Base-by-base conservation (phyloP, 495 filamentous ascomycete species). In the Halenospora varia region DNA sequence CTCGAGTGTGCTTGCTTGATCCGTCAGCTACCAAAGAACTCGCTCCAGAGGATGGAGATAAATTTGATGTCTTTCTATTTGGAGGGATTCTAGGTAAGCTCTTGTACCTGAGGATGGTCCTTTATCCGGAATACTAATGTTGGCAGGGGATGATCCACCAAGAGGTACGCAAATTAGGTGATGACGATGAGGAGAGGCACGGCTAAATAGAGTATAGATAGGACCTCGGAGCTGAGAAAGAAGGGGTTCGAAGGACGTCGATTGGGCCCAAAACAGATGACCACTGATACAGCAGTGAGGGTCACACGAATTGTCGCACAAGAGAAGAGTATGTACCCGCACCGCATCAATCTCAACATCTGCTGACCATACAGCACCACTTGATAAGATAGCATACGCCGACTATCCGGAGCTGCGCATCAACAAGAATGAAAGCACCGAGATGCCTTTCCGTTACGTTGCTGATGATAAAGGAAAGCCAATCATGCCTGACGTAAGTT, bases 381-480 rank as follows among this genome's bases (percentile, higher is more conserved):
- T 97, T 13, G 79, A 86, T 44, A 72, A 90, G 55, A 88, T 98
- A 25, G 77, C 80, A 22, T 97, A 92, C 64, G 64, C 91, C 11
- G 92, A 97, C 65, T 82, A 88, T 67, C 94, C 94, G 0, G 93
- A 97, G 65, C 76, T 98, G 62, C 82, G 82, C 58, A 85, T 97
- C 69, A 91, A 88, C 72, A 86, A 93, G 67, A 84, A 96, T 68
- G 94, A 98, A 69, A 90, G 88, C 63, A 95, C 90, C 0, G 79
- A 95, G 69, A 98, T 98, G 94, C 94, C 94, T 0, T 98, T 97
- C 71, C 88, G 93, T 51, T 98, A 98, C 68, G 90, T 98, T 20
- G 87, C 81, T 66, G 86, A 77, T 47, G 71, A 78, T 6, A 76
- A 90, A 55, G 91, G 88, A 20, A 75, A 87, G 62, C 89, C 90